These are phyloP conservation scores for Raphanus raphanistrum DNA, from an alignment of 345 rosid species.

Conservation along the genomic window DNA sequence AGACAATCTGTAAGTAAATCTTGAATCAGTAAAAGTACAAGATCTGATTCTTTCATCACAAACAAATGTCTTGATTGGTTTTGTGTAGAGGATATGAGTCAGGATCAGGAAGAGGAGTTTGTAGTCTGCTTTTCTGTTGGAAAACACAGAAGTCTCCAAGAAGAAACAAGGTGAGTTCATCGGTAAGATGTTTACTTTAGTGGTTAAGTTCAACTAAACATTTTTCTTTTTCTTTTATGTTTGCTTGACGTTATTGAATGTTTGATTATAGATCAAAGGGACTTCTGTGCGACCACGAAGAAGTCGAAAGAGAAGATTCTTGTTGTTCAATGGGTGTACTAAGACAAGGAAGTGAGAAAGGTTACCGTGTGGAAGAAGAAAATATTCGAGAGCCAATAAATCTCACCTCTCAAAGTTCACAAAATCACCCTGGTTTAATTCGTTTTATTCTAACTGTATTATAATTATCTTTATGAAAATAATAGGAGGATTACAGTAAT, in stretches of 20 bases:
- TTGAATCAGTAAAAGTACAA: neutral
- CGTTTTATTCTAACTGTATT: conserved; percentile 12
- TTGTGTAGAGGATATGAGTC: conserved; percentile 72
- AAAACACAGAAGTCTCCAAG: conserved; percentile 49
- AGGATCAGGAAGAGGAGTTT: conserved; percentile 69
- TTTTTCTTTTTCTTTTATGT: neutral
- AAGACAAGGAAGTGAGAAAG: conserved; percentile 54
- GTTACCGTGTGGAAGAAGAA: conserved; percentile 42
- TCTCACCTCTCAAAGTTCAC: conserved; percentile 7
- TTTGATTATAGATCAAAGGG: conserved; percentile 52
- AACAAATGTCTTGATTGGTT: conserved; percentile 16
- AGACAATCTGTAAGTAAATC: conserved; percentile 73
- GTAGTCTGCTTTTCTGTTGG: conserved; percentile 90
- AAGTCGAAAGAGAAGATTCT: conserved; percentile 48
- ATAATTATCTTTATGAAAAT: neutral
- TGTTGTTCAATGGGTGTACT: conserved; percentile 68
- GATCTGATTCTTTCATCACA: neutral
- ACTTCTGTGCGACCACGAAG: conserved; percentile 47
- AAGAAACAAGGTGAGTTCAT: conserved; percentile 59
- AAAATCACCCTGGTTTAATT: neutral
- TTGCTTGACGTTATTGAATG: neutral
- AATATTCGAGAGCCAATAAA: neutral
- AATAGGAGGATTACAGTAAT: neutral
- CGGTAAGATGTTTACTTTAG: neutral
- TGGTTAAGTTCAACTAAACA: neutral